These are phyloP conservation scores for Dryadomyces quercus-mongolicae DNA, from an alignment of 2,329 filamentous ascomycete genomes.

Conservation along the genomic window DNA sequence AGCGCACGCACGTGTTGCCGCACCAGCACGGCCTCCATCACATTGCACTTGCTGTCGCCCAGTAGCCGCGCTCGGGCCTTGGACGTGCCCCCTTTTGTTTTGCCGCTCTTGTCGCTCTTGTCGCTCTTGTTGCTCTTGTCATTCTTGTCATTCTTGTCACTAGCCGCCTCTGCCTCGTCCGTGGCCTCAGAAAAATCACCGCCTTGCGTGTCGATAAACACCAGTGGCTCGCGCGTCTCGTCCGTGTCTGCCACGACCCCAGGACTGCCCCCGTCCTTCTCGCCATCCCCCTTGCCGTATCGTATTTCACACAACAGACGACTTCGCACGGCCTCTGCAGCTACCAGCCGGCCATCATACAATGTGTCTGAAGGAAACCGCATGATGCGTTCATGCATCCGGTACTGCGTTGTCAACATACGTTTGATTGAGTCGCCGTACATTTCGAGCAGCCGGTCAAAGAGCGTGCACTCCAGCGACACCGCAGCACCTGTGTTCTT, in stretches of 20 bases:
- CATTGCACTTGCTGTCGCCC: slow-evolving; percentile 72
- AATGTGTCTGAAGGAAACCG: slow-evolving; percentile 80
- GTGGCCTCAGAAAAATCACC: slow-evolving; percentile 79
- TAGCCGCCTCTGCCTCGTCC: slow-evolving; percentile 41
- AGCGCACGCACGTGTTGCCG: slow-evolving; percentile 64
- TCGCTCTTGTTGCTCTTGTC: slow-evolving; percentile 35
- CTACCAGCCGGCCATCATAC: slow-evolving; percentile 71
- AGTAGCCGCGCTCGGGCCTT: slow-evolving; percentile 17
- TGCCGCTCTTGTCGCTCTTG: slow-evolving; percentile 34
- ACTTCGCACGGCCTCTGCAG: slow-evolving; percentile 64
- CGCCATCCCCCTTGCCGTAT: slow-evolving; percentile 31
- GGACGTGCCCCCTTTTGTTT: slow-evolving; percentile 11
- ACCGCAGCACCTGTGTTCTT: neutral
- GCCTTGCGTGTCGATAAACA: slow-evolving; percentile 95
- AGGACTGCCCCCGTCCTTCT: neutral
- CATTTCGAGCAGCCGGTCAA: slow-evolving; percentile 72
- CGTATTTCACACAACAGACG: slow-evolving; percentile 66
- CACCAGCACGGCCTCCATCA: slow-evolving; percentile 77
- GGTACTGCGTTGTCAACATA: slow-evolving; percentile 94
- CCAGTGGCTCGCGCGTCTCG: slow-evolving; percentile 73
- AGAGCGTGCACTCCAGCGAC: slow-evolving; percentile 81
- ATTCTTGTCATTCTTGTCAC: slow-evolving; percentile 35
- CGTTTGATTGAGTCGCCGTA: slow-evolving; percentile 78
- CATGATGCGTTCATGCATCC: slow-evolving; percentile 97
- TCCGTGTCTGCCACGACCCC: slow-evolving; percentile 57